Conservation (phyloP, 352 stramenopile species). For the Pythium coloratum region DNA sequence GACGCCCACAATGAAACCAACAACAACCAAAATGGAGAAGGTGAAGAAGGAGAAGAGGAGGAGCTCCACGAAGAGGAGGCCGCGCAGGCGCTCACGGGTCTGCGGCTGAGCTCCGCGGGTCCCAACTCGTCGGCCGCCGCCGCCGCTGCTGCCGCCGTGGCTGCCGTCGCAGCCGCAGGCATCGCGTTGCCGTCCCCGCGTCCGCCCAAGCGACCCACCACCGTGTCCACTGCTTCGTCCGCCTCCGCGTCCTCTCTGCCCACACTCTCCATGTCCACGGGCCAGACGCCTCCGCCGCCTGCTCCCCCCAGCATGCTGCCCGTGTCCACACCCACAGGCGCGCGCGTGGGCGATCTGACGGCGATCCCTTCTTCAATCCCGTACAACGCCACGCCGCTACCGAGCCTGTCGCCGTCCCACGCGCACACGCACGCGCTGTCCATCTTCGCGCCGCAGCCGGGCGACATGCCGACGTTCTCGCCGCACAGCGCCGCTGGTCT, state of each 20-base stretch:
- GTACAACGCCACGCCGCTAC: constrained; percentile 17
- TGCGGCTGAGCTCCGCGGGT: constrained; percentile 37
- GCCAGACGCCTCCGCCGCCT: background rate
- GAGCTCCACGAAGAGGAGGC: constrained; percentile 62
- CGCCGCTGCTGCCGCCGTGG: constrained; percentile 21
- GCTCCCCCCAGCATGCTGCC: background rate
- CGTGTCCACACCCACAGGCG: constrained; percentile 1
- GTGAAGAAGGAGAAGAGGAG: background rate
- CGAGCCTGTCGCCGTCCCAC: constrained; percentile 22
- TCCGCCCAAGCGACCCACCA: constrained; percentile 3
- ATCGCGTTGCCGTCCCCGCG: constrained; percentile 14
- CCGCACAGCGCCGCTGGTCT: constrained; percentile 6
- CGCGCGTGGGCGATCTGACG: constrained; percentile 14
- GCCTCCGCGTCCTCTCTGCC: background rate
- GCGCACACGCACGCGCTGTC: constrained; percentile 20
- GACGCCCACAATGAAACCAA: background rate
- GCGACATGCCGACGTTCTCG: constrained; percentile 16
- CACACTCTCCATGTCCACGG: constrained; percentile 4
- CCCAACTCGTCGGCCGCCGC: constrained; percentile 17
- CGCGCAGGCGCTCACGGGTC: constrained; percentile 69
- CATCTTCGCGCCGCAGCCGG: constrained; percentile 32
- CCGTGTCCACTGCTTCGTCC: background rate
- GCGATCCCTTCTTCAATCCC: constrained; percentile 23
- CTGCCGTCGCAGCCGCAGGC: constrained; percentile 17
- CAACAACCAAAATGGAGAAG: too few species aligned